Evolutionary conservation across 257 asterid genomes (phyloP), one percentile per base, ranked within the genome.

Genomic region (Paraleonurus japonicus): DNA sequence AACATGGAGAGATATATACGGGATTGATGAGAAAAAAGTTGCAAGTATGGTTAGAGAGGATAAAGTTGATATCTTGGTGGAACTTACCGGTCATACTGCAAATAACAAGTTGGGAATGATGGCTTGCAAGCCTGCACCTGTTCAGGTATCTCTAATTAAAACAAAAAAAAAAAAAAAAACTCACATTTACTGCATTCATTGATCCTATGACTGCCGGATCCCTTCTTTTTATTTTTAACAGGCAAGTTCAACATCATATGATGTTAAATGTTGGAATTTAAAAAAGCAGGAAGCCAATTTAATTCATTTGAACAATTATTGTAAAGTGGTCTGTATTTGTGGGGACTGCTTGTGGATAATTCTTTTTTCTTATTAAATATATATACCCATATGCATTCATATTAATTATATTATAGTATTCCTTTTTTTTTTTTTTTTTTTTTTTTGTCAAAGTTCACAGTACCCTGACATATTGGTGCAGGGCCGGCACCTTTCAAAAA

Each of bases 61-160:
- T 82, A 84, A 87, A 73, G 82, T 95, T 81, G 99, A 95, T 75
- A 92, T 95, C 81, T 85, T 95, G 88, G 96, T 92, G 43, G 99
- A 95, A 82, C 99, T 95, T 69, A 95, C 98, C 41, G 99, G 99
- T 43, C 99, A 92, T 80, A 95, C 99, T 60, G 99, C 99, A 65
- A 95, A 95, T 85, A 95, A 95, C 87, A 95, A 92, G 85, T 80
- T 95, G 89, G 99, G 99, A 78, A 92, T 81, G 94, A 84, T 95
- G 98, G 96, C 99, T 75, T 95, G 99, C 85, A 92, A 90, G 57
- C 98, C 99, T 70, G 97, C 98, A 8, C 98, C 99, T 73, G 84
- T 95, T 82, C 99, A 92, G 98, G 99, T 95, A 47, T 47, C 6
- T 47, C 20, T n/a, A 47, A 0, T 9, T n/a, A 47, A 47, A n/a